A percentile compares a stretch with the other conserved stretches of the same genome.
Conservation (phyloP, 2,329 filamentous ascomycete genomes). For the Alternaria novae-zelandiae region DNA sequence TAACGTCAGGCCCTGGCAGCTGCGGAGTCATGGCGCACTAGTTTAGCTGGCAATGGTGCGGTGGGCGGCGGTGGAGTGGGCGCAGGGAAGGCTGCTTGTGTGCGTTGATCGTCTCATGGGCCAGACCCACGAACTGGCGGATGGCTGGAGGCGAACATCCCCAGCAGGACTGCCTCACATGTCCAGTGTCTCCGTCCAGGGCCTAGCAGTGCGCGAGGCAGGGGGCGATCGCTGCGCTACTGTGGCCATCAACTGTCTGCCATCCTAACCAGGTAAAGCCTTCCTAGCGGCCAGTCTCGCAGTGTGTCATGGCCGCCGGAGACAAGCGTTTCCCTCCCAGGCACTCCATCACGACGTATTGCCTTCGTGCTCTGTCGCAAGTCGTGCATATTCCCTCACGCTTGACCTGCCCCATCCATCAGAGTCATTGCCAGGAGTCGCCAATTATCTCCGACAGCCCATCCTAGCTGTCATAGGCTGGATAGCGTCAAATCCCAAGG, state of each 20-base stretch:
- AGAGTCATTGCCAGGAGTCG: conserved; percentile 20
- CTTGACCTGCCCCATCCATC: conserved; percentile 32
- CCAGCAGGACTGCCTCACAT: conserved; percentile 38
- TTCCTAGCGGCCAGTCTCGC: conserved; percentile 26
- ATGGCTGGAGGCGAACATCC: conserved; percentile 37
- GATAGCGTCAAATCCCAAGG: conserved; percentile 30
- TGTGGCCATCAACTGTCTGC: conserved; percentile 32
- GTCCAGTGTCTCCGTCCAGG: conserved; percentile 19
- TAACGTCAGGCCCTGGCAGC: conserved; percentile 25
- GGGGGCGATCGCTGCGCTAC: conserved; percentile 42
- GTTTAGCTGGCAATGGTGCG: conserved; percentile 32
- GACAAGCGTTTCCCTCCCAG: conserved; percentile 31
- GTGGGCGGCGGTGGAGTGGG: conserved; percentile 23
- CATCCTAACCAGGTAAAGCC: conserved; percentile 31
- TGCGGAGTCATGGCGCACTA: conserved; percentile 29
- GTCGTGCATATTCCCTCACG: conserved; percentile 34
- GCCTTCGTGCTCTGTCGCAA: conserved; percentile 28
- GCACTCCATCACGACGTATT: conserved; percentile 25
- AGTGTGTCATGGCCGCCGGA: conserved; percentile 39
- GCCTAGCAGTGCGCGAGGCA: conserved; percentile 33
- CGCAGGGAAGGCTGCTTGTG: conserved; percentile 12
- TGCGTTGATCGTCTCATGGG: conserved; percentile 47
- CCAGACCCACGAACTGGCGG: conserved; percentile 39
- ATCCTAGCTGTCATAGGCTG: conserved; percentile 21
- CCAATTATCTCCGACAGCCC: conserved; percentile 30